Evolutionary conservation across 2,329 filamentous ascomycete genomes (phyloP), one percentile per base, ranked within the genome.

Genomic region (Emericellopsis atlantica): DNA sequence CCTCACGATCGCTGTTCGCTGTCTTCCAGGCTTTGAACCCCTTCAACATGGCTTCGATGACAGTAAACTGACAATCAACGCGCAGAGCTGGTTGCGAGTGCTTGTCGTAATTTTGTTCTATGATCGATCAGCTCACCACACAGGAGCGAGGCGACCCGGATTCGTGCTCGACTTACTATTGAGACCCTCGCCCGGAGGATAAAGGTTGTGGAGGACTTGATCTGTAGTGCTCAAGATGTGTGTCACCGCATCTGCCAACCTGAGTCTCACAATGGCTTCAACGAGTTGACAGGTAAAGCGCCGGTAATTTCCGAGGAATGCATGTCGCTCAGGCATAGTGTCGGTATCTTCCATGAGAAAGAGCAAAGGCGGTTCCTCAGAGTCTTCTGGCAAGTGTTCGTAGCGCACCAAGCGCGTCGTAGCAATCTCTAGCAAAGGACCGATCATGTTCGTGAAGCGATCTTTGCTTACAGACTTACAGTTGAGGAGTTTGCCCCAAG

Each of bases 311-410:
- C 90, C 88, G 10, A 96, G 72, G 57, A 98, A 98, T 1, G 88
- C 87, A 61, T 98, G 92, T 21, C 88, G 76, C 57, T 98, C 92
- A 0, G 92, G 92, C 16, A 90, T 69, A 0, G 90, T 96, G 54
- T 98, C 92, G 42, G 95, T 93, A 55, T 98, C 92, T 54, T 96
- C 89, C 52, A 88, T 72, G 2, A 98, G 70, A 49, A 95, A 92
- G 10, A 86, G 67, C 44, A 88, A 74, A 0, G 84, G 89, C 2
- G 84, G 72, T 50, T 95, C 81, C 37, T 85, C 76, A 0, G 81
- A 83, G 46, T 94, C 84, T 47, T 90, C 80, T 0, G 88, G 85
- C 3, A 96, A 65, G 46, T 74, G 80, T 58, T 98, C 92, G 59
- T 94, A 98, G 41, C 86, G 81, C 44, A 96, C 72, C 40, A 96